Evolutionary conservation across 2,329 filamentous ascomycete species (phyloP), one percentile per base, ranked within the genome.

Genomic region (Eutypella sp.): DNA sequence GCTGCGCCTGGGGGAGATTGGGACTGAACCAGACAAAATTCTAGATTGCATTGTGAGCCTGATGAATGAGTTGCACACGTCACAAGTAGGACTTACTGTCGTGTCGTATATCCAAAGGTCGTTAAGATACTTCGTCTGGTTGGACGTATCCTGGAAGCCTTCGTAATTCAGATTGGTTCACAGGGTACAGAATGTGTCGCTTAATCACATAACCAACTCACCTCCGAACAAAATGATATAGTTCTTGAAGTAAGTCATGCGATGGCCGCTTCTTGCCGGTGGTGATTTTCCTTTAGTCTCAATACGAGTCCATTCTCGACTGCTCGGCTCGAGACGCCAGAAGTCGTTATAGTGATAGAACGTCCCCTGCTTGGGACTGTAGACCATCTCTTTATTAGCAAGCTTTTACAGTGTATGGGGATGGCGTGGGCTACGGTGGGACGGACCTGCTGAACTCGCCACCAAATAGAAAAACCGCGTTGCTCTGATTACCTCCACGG

Each of bases 261-360:
- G 82, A 67, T 96, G 91, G 3, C 93, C 93, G 64, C 88, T 95
- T 54, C 93, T 77, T 3, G 92, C 90, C 2, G 89, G 85, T 33
- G 92, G 92, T 29, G 78, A 78, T 65, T 87, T 88, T 47, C 87
- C 87, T 71, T 80, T 81, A 57, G 76, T 77, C 65, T 99, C 93
- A 27, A 99, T 75, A 50, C 91, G 86, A 46, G 82, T 87, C 93
- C 93, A 99, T 71, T 99, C 93, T 57, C 90, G 78, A 7, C 81
- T 84, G 8, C 77, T 78, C 1, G 92, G 87, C 61, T 97, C 91
- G 37, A 97, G 78, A 41, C 86, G 79, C 92, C 93, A 99, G 65
- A 99, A 97, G 69, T 97, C 93, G 60, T 95, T 96, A 71, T 99
- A 99, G 68, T 99, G 93, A 66, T 99, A 96, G 61, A 99, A 99